These are phyloP conservation scores for Nitzschia sp. DNA, from an alignment of 108 stramenopile genomes.

Conservation along the genomic window DNA sequence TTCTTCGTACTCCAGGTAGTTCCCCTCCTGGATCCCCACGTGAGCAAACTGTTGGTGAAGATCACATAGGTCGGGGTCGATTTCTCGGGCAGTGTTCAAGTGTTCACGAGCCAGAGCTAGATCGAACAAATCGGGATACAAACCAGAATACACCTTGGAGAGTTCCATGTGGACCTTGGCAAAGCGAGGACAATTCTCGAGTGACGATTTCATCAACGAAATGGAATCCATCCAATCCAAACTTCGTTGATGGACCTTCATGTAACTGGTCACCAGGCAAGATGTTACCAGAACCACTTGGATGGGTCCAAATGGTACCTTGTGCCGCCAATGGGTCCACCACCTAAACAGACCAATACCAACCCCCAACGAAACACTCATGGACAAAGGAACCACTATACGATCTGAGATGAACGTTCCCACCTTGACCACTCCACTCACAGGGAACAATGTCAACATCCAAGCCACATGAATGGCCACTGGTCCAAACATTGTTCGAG, in stretches of 20 bases:
- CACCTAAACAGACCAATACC: conserved; percentile 35
- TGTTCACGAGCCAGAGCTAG: conserved; percentile 50
- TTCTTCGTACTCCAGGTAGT: conserved; percentile 60
- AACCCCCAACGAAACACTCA: conserved; percentile 55
- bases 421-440: conserved; percentile 76
- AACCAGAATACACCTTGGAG: conserved; percentile 72
- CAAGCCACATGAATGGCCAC: conserved; percentile 57
- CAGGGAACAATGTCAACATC: conserved; percentile 76
- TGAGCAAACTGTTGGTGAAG: conserved; percentile 78
- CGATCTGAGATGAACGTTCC: conserved; percentile 86
- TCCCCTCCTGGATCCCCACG: conserved; percentile 59
- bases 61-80: conserved; percentile 81
- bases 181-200: conserved; percentile 69
- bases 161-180: conserved; percentile 82
- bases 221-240: conserved; percentile 80
- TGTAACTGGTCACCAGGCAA: conserved; percentile 8
- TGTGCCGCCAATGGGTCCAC: conserved; percentile 5
- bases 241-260: conserved; percentile 48
- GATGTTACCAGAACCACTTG: conserved; percentile 22
- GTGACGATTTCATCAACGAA: conserved; percentile 55
- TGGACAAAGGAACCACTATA: conserved; percentile 70
- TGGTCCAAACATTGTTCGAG: conserved; percentile 39
- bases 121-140: conserved; percentile 62
- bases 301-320: neutral
- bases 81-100: conserved; percentile 55